These are phyloP conservation scores for Penicillium desertorum DNA, from an alignment of 495 filamentous ascomycete species.

Conservation along the genomic window DNA sequence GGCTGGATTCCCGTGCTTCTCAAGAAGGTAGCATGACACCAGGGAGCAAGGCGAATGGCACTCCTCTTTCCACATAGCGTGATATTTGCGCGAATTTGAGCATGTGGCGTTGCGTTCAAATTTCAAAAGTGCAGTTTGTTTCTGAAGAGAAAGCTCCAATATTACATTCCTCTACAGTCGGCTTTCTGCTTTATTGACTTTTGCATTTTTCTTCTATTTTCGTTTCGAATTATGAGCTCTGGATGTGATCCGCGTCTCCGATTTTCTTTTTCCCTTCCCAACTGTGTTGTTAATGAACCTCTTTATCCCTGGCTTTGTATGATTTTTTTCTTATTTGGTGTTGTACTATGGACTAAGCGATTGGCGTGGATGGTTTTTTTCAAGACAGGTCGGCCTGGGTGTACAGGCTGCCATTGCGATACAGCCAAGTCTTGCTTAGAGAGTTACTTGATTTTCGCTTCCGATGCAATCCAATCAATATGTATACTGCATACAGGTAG, in stretches of 20 bases:
- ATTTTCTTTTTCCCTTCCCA: conserved; percentile 13
- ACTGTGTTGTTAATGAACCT: conserved; percentile 28
- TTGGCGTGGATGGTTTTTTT: conserved; percentile 27
- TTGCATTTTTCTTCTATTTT: conserved; percentile 6
- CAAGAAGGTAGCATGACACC: conserved; percentile 45
- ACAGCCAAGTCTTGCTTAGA: conserved; percentile 20
- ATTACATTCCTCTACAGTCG: background rate
- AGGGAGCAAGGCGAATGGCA: conserved; percentile 44
- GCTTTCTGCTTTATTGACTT: background rate
- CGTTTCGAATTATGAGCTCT: background rate
- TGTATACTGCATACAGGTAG: conserved; percentile 7
- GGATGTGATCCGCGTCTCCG: background rate
- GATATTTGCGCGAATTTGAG: conserved; percentile 3
- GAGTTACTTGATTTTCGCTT: conserved; percentile 18
- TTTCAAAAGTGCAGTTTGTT: conserved; percentile 4
- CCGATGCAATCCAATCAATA: conserved; percentile 17
- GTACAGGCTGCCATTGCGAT: conserved; percentile 19
- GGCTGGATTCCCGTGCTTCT: conserved; percentile 26
- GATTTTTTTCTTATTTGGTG: conserved; percentile 13
- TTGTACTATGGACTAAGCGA: conserved; percentile 25
- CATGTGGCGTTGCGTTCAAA: background rate
- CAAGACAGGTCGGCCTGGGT: conserved; percentile 17
- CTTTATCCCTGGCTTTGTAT: conserved; percentile 8
- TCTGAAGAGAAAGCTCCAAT: background rate
- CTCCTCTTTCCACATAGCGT: conserved; percentile 37